Conservation (phyloP, 176 grass and related monocot genomes). For the Carex parvula region DNA sequence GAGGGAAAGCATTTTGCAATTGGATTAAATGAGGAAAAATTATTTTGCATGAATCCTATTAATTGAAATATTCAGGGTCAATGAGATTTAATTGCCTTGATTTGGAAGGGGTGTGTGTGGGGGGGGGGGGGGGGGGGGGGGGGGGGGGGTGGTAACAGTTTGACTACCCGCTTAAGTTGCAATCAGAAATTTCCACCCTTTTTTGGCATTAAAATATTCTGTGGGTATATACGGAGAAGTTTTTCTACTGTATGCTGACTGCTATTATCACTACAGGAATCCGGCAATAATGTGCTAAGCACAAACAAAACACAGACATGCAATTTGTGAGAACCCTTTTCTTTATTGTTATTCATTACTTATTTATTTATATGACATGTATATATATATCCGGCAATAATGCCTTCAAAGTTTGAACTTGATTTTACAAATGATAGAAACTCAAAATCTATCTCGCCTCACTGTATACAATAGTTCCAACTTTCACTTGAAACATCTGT, state of each 20-base stretch:
- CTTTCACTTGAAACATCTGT: not conserved
- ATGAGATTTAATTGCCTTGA: constrained; percentile 21
- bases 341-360: not conserved
- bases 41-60: constrained; percentile 26
- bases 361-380: not conserved
- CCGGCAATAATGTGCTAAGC: not conserved
- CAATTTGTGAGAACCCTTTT: constrained; percentile 11
- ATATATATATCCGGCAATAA: not conserved
- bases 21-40: constrained; percentile 17
- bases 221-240: not conserved
- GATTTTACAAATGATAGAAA: not conserved
- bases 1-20: constrained; percentile 25
- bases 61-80: constrained; percentile 39
- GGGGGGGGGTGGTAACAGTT: too few relatives aligned
- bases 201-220: not conserved
- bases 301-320: constrained; percentile 7
- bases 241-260: constrained; percentile 1
- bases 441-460: not conserved
- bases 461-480: not conserved
- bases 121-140: not conserved
- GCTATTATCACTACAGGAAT: constrained; percentile 7
- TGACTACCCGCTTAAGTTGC: not conserved
- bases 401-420: not conserved
- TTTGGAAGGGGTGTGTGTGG: too few relatives aligned
- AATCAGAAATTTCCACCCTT: not conserved